Evolutionary conservation across 106 monocot genomes (phyloP), one percentile per base, ranked within the genome.

Genomic region (Hemerocallis citrina): DNA sequence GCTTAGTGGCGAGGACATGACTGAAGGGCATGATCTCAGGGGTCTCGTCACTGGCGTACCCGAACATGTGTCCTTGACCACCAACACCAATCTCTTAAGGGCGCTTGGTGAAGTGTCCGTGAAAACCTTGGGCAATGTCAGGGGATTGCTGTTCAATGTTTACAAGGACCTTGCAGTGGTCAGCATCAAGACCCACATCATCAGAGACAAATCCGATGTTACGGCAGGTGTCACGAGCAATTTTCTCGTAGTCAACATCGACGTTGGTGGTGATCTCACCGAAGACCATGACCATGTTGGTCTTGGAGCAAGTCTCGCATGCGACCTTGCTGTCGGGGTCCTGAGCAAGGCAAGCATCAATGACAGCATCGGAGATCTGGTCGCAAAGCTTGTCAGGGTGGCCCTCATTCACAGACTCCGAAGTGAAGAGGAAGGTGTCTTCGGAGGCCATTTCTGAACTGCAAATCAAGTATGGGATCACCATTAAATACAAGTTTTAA

Each of bases 281-380:
- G 16, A 58, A 58, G 23, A 68, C 58, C 57, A 68, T 68, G 46
- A 58, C 68, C 68, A 57, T 68, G 45, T 58, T 58, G 13, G 57
- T 68, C 58, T 68, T 70, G 25, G 61, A 61, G 61, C 51, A 61
- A 1, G 70, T 70, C 37, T 70, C 70, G 23, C 70, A 70, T 8
- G 70, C 60, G 21, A 70, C 70, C 38, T 70, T 70, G 61, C 61
- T 61, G 8, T 70, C 61, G 5, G 61, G 61, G 24, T 70, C 61
- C 39, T 70, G 50, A 1, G 24, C 70, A 1, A 69, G 59, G 48
- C 69, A 60, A 8, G 69, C 69, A 43, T 69, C 69, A 8, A 69
- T 31, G 12, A 61, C 38, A 7, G 70, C 70, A 42, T 68, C 68
- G 3, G 46, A 68, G 46, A 68, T 47, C 33, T 68, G 68, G 45